Evolutionary conservation across 768 basidiomycete genomes (phyloP).

Genomic region (Boletus vinaceobasis): DNA sequence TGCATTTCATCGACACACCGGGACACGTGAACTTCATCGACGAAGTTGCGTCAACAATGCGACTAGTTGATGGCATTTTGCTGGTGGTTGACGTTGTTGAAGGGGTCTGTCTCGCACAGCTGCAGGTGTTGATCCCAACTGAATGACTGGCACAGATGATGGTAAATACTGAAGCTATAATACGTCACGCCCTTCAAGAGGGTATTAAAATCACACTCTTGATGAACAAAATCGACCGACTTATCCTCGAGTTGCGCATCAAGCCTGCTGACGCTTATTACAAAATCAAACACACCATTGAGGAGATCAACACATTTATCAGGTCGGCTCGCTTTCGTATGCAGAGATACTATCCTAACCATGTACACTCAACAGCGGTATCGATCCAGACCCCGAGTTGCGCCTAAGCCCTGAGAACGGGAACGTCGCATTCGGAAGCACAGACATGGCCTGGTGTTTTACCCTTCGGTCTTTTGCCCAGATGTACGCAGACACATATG

Average conservation of each 20-base stretch:
- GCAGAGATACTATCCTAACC: not conserved
- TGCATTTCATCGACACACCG: constrained; percentile 95
- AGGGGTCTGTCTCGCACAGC: constrained; percentile 58
- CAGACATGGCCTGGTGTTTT: constrained; percentile 98
- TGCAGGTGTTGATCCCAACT: constrained; percentile 4
- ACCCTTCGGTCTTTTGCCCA: constrained; percentile 91
- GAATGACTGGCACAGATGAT: constrained; percentile 57
- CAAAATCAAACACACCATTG: constrained; percentile 98
- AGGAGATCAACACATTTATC: constrained; percentile 96
- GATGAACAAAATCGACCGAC: constrained; percentile 96
- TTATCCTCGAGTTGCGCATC: constrained; percentile 93
- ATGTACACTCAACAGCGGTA: constrained; percentile 43
- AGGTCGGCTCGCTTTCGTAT: constrained; percentile 47
- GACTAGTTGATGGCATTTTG: constrained; percentile 86
- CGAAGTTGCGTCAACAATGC: constrained; percentile 85
- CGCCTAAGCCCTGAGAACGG: constrained; percentile 92
- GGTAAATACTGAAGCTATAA: constrained; percentile 85
- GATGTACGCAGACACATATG: constrained; percentile 94
- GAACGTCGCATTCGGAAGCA: constrained; percentile 95
- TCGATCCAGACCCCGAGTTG: constrained; percentile 84
- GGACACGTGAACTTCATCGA: constrained; percentile 99
- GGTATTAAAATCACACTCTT: constrained; percentile 86
- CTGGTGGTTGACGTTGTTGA: constrained; percentile 98
- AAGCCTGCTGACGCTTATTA: constrained; percentile 97
- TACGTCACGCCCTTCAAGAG: constrained; percentile 89